These are phyloP conservation scores for Cystobasidium ongulense DNA, from an alignment of 768 basidiomycete genomes.

Conservation along the genomic window DNA sequence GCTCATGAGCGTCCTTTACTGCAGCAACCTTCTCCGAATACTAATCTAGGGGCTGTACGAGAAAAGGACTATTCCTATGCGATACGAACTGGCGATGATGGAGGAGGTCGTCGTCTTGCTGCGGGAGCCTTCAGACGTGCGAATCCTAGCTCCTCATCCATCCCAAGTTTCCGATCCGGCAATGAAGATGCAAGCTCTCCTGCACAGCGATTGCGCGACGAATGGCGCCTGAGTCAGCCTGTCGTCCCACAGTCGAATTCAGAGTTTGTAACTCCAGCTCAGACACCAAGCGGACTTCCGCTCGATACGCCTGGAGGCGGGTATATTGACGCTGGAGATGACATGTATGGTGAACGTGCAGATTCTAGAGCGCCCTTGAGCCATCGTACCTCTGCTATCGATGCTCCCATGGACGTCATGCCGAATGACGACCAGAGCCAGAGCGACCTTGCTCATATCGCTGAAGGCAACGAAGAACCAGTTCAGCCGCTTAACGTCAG, in stretches of 20 bases:
- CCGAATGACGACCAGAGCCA: background rate
- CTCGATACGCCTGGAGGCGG: background rate
- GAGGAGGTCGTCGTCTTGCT: slow-evolving; percentile 11
- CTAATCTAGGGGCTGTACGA: background rate
- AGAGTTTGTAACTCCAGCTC: background rate
- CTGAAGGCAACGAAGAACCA: slow-evolving; percentile 4
- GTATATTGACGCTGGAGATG: background rate
- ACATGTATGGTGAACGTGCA: slow-evolving; percentile 15
- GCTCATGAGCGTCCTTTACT: slow-evolving; percentile 12
- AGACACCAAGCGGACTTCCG: background rate
- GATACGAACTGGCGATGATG: slow-evolving; percentile 9
- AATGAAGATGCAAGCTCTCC: slow-evolving; percentile 1
- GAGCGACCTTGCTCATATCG: background rate
- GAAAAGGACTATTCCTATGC: slow-evolving; percentile 18
- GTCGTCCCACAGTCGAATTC: background rate
- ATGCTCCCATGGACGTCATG: slow-evolving; percentile 21
- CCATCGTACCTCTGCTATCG: slow-evolving; percentile 27
- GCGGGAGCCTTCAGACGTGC: slow-evolving; percentile 25
- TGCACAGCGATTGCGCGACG: slow-evolving; percentile 14
- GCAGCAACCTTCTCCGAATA: background rate
- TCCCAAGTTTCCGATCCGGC: background rate
- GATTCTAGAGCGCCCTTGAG: background rate
- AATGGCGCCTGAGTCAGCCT: slow-evolving; percentile 6
- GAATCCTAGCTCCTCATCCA: background rate
- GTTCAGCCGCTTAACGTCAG: slow-evolving; percentile 9